These are phyloP conservation scores for Hanseniaspora guilliermondii DNA, from an alignment of 805 yeast genomes.

Conservation along the genomic window DNA sequence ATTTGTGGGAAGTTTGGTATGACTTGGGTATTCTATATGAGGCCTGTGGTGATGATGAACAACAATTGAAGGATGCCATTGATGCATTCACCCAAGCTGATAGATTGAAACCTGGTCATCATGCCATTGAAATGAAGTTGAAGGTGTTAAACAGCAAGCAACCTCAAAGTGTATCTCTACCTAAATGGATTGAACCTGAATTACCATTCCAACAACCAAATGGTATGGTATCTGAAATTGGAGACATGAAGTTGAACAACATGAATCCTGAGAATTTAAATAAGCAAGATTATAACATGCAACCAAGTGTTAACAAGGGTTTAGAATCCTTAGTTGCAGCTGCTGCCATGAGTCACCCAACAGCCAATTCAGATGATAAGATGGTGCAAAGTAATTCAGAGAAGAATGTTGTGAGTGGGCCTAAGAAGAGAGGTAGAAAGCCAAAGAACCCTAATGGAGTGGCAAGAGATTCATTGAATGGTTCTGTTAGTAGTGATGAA, in stretches of 20 bases:
- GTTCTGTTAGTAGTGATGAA: neutral
- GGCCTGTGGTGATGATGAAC: constrained; percentile 65
- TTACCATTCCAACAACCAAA: constrained; percentile 20
- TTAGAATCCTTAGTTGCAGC: constrained; percentile 10
- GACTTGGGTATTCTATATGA: constrained; percentile 94
- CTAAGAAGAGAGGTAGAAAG: constrained; percentile 13
- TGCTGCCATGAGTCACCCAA: constrained; percentile 4
- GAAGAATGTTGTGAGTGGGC: neutral
- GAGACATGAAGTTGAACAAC: constrained; percentile 13
- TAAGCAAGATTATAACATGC: neutral
- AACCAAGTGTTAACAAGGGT: neutral
- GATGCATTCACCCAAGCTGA: constrained; percentile 97
- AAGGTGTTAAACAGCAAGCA: constrained; percentile 58
- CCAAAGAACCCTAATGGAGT: neutral
- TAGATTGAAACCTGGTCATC: constrained; percentile 83
- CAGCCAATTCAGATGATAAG: neutral
- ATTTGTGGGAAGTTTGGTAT: constrained; percentile 96
- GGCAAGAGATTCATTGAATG: neutral
- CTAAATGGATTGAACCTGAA: constrained; percentile 11
- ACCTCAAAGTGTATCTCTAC: neutral
- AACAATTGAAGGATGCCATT: constrained; percentile 79
- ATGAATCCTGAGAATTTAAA: neutral
- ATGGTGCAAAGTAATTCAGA: no score
- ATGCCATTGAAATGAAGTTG: constrained; percentile 85
- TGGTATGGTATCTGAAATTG: constrained; percentile 15